Evolutionary conservation across 768 basidiomycete genomes (phyloP), one percentile per base, ranked within the genome.

Genomic region (Lactarius pseudohatsudake): DNA sequence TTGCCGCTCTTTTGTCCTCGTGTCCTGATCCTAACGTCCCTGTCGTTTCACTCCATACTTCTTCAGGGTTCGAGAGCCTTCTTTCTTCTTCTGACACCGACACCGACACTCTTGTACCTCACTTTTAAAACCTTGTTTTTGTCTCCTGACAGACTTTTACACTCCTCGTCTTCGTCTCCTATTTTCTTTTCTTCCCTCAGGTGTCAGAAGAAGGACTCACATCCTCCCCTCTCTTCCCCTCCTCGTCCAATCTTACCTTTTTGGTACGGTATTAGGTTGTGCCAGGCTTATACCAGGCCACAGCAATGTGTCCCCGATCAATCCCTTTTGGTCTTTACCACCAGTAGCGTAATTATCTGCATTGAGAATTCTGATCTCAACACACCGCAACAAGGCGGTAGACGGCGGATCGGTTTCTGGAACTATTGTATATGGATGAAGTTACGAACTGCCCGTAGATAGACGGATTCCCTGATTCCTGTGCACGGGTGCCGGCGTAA

Each of bases 101-200:
- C 22, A 50, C 43, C 43, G 18, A 41, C 47, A 16, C 53, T 40
- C n/a, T 54, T 40, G 47, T 53, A 53, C 50, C 53, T 30, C 22
- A 65, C 55, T 58, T 53, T 59, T n/a, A 66, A 61, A 66, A 66
- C 57, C 13, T 54, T 66, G 54, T 62, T 43, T 57, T 47, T 57
- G 18, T 64, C 18, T n/a, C 5, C 18, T 58, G 15, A 57, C 50
- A 53, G 50, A 26, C 50, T 26, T 34, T n/a, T n/a, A 8, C 28
- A 45, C 34, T 13, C 38, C 38, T 40, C 38, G 15, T 40, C 38
- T 40, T 40, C 41, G n/a, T 18, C 54, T 32, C 32, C 30, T 64
- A 20, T 43, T 32, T 16, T 43, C 18, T 20, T 59, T 43, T 43
- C 40, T 59, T 54, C 30, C 55, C 34, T 32, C 36, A 11, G 11